A percentile compares a stretch with the other conserved stretches of the same genome.
Evolutionary conservation across 495 filamentous ascomycete genomes (phyloP).

Genomic region (Penicillium egyptiacum): DNA sequence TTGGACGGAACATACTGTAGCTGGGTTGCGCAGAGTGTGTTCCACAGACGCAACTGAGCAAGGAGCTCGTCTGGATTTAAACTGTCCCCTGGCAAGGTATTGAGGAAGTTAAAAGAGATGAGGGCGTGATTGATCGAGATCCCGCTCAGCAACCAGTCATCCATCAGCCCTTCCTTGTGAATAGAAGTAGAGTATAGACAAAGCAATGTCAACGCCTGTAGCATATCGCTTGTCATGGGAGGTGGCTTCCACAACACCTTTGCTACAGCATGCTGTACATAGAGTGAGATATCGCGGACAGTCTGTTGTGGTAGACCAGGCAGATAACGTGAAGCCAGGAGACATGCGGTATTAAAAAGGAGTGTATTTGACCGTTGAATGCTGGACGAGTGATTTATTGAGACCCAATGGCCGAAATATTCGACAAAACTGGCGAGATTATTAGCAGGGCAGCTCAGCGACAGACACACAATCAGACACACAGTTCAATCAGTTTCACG

Average conservation of each 20-base stretch:
- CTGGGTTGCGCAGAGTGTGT: slow-evolving; percentile 40
- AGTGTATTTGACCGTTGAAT: slow-evolving; percentile 35
- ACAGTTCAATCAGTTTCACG: slow-evolving; percentile 41
- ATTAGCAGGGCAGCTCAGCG: slow-evolving; percentile 12
- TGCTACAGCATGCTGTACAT: slow-evolving; percentile 36
- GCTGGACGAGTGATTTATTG: slow-evolving; percentile 33
- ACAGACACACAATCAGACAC: slow-evolving; percentile 9
- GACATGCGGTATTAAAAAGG: slow-evolving; percentile 42
- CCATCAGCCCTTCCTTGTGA: slow-evolving; percentile 40
- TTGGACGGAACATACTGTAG: slow-evolving; percentile 33
- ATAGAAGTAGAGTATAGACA: slow-evolving; percentile 40
- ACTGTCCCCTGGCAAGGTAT: slow-evolving; percentile 24
- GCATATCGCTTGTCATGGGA: slow-evolving; percentile 36
- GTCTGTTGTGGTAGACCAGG: slow-evolving; percentile 35
- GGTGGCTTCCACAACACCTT: slow-evolving; percentile 38
- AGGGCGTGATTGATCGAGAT: slow-evolving; percentile 45
- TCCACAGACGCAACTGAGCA: slow-evolving; percentile 41
- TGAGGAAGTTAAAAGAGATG: slow-evolving; percentile 36
- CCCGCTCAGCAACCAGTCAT: slow-evolving; percentile 46
- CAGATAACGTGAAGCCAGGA: slow-evolving; percentile 42
- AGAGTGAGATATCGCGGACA: slow-evolving; percentile 37
- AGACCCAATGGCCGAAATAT: slow-evolving; percentile 40
- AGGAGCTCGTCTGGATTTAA: slow-evolving; percentile 34
- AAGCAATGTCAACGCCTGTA: slow-evolving; percentile 40
- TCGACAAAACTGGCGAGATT: slow-evolving; percentile 33